Percentiles rank a stretch among this genome's conserved stretches.
These are phyloP conservation scores for Candida methanosorbosa DNA, from an alignment of 805 yeast species.

Conservation along the genomic window DNA sequence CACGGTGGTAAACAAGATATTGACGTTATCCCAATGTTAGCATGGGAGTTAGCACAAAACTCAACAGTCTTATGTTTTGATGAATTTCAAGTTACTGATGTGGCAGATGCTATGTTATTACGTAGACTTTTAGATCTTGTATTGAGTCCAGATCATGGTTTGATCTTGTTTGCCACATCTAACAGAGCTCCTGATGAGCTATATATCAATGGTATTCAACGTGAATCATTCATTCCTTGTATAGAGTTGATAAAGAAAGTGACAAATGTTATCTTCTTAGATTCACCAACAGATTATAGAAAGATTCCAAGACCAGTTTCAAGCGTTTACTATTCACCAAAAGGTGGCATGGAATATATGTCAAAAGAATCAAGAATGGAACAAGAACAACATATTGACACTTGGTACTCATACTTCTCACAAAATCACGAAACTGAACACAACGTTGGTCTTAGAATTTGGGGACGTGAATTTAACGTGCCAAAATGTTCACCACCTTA, in stretches of 20 bases:
- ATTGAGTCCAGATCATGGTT: constrained; percentile 70
- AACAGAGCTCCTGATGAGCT: constrained; percentile 92
- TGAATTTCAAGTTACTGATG: constrained; percentile 97
- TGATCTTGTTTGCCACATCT: constrained; percentile 85
- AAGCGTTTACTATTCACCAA: constrained; percentile 70
- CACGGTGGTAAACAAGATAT: constrained; percentile 59
- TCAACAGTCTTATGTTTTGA: constrained; percentile 86
- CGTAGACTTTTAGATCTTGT: constrained; percentile 63
- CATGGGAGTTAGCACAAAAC: constrained; percentile 70
- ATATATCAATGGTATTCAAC: constrained; percentile 88
- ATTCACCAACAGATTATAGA: constrained; percentile 92
- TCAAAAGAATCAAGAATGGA: constrained; percentile 41
- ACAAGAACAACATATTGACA: constrained; percentile 53
- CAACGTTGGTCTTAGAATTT: constrained; percentile 43
- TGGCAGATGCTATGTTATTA: constrained; percentile 95
- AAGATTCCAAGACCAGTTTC: constrained; percentile 78
- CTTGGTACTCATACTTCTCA: constrained; percentile 76
- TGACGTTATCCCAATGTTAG: constrained; percentile 78
- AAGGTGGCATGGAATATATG: constrained; percentile 46
- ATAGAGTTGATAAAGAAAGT: constrained; percentile 67
- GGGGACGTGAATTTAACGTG: constrained; percentile 81
- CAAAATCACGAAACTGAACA: constrained; percentile 40
- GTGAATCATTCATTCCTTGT: constrained; percentile 88
- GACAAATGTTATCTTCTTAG: constrained; percentile 69
- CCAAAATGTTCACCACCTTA: constrained; percentile 69